Percentiles rank a stretch among this genome's conserved stretches.
Conservation (phyloP, 1,284 basidiomycete genomes). For the Bjerkandera adusta region DNA sequence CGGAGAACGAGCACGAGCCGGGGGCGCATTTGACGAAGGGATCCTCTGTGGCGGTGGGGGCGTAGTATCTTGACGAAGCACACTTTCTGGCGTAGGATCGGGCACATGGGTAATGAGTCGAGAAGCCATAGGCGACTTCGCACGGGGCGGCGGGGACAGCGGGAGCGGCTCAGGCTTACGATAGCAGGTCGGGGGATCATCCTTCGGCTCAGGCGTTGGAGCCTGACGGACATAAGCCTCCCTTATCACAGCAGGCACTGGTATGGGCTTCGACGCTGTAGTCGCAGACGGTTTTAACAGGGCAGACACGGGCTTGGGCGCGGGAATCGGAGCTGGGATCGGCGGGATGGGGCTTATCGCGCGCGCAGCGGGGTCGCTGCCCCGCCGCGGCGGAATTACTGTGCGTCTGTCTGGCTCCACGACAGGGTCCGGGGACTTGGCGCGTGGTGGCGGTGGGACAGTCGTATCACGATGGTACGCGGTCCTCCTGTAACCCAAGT, state of each 20-base stretch:
- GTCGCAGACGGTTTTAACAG: not conserved
- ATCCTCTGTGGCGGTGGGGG: not conserved
- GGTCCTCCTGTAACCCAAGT: too few species aligned
- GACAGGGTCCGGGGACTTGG: too few species aligned
- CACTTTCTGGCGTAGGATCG: slow-evolving; percentile 11
- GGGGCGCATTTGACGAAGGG: not conserved
- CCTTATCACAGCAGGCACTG: not conserved
- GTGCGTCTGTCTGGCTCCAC: too few species aligned
- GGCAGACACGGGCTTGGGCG: not conserved
- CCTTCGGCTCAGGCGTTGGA: not conserved
- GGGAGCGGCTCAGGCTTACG: slow-evolving; percentile 13
- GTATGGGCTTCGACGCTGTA: not conserved
- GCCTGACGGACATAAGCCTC: not conserved
- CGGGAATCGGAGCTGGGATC: too few species aligned
- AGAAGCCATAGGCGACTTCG: slow-evolving; percentile 13
- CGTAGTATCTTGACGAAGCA: not conserved
- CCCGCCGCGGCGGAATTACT: too few species aligned
- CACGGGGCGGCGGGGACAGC: slow-evolving; percentile 14
- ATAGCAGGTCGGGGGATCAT: slow-evolving; percentile 5
- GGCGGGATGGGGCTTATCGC: not conserved
- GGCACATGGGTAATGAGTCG: too few species aligned
- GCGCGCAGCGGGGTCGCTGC: not conserved
- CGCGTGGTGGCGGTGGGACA: too few species aligned
- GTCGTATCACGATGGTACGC: too few species aligned
- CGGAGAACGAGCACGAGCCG: not conserved